A percentile compares a stretch with the other conserved stretches of the same genome.
These are phyloP conservation scores for Heracleum sosnowskyi DNA, from an alignment of 129 eudicot genomes.

Conservation along the genomic window DNA sequence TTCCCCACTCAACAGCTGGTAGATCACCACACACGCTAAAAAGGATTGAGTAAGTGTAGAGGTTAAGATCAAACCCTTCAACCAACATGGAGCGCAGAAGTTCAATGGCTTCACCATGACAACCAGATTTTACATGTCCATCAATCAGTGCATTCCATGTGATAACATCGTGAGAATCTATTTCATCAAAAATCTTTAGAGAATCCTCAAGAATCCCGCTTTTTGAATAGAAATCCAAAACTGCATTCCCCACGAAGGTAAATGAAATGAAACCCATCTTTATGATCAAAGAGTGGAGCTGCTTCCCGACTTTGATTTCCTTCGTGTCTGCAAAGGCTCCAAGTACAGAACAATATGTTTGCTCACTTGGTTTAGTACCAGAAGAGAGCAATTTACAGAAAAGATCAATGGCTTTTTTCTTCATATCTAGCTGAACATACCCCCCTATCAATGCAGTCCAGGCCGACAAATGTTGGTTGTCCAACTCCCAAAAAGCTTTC, in stretches of 20 bases:
- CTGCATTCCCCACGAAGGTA: constrained; percentile 47
- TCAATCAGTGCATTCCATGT: constrained; percentile 57
- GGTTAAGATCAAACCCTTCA: constrained; percentile 42
- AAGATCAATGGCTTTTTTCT: constrained; percentile 35
- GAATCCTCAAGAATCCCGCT: constrained; percentile 26
- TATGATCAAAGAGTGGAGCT: constrained; percentile 46
- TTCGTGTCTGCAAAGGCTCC: constrained; percentile 43
- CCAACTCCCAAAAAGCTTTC: constrained; percentile 37
- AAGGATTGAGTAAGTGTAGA: constrained; percentile 63
- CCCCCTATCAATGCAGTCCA: constrained; percentile 80
- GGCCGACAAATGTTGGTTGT: constrained; percentile 41
- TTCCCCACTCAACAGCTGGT: constrained; percentile 73
- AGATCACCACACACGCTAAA: constrained; percentile 65
- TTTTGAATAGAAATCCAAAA: constrained; percentile 63
- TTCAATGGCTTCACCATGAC: constrained; percentile 31
- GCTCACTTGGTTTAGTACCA: constrained; percentile 47
- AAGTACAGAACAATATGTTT: constrained; percentile 46
- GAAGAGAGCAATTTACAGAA: constrained; percentile 35
- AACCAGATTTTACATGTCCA: constrained; percentile 36
- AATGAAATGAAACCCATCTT: constrained; percentile 46
- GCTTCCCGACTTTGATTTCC: constrained; percentile 34
- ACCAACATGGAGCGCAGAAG: constrained; percentile 36
- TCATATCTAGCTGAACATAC: constrained; percentile 38
- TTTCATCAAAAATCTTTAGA: constrained; percentile 36
- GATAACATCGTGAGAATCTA: constrained; percentile 49